These are phyloP conservation scores for Fomitopsis pulvina DNA, from an alignment of 768 basidiomycete species.

Conservation along the genomic window DNA sequence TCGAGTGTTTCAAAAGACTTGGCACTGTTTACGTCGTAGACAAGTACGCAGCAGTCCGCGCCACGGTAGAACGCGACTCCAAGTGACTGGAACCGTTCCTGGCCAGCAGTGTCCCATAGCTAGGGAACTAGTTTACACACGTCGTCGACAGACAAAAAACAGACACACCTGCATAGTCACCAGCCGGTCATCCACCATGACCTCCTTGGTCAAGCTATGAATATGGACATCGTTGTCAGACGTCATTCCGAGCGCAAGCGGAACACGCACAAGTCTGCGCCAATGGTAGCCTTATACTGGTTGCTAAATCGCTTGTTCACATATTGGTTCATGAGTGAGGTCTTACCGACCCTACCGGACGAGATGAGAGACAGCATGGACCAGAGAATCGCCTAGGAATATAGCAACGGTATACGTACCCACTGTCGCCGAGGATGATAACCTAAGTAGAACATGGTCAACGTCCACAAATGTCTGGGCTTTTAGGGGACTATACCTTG, in stretches of 20 bases:
- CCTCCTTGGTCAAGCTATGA: slow-evolving; percentile 88
- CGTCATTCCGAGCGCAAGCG: slow-evolving; percentile 4
- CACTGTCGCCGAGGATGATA: slow-evolving; percentile 98
- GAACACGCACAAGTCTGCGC: slow-evolving; percentile 83
- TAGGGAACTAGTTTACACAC: slow-evolving; percentile 24
- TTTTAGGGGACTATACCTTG: slow-evolving; percentile 46
- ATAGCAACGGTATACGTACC: slow-evolving; percentile 44
- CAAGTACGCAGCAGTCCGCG: slow-evolving; percentile 97
- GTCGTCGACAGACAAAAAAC: not conserved
- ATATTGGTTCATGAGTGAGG: slow-evolving; percentile 99
- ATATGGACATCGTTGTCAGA: not conserved
- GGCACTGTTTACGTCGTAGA: slow-evolving; percentile 97
- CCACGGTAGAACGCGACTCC: slow-evolving; percentile 99
- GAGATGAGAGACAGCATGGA: slow-evolving; percentile 1
- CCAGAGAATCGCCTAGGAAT: not conserved
- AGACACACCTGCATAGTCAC: slow-evolving; percentile 93
- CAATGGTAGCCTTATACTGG: slow-evolving; percentile 99
- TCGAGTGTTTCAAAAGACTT: slow-evolving; percentile 99
- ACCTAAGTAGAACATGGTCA: slow-evolving; percentile 47
- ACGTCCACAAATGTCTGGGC: not conserved
- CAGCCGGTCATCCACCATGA: slow-evolving; percentile 95
- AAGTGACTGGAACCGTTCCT: slow-evolving; percentile 98
- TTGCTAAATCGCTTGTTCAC: slow-evolving; percentile 99
- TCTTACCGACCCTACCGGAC: slow-evolving; percentile 73
- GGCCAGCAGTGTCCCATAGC: slow-evolving; percentile 99